These are phyloP conservation scores for Zymoseptoria passerinii DNA, from an alignment of 2,329 filamentous ascomycete genomes.

Conservation along the genomic window DNA sequence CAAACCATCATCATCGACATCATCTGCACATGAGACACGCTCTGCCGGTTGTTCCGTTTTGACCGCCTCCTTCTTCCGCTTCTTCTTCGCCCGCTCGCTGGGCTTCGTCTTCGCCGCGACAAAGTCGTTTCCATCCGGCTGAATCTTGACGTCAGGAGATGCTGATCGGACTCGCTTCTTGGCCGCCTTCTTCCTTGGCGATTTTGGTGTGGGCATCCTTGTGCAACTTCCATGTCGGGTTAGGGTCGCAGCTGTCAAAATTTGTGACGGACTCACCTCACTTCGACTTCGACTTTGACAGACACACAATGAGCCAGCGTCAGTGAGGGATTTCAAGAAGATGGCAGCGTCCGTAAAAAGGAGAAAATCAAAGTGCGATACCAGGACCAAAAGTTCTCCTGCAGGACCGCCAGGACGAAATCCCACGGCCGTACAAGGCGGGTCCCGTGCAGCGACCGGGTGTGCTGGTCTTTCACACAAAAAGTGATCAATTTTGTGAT, in stretches of 20 bases:
- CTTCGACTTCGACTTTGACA: background rate
- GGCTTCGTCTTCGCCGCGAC: background rate
- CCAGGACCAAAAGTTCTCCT: background rate
- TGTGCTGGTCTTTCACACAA: background rate
- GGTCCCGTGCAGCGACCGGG: background rate
- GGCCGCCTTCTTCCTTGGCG: background rate
- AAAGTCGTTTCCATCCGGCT: background rate
- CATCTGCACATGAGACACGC: no score
- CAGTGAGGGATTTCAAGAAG: background rate
- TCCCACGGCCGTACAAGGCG: background rate
- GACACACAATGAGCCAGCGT: background rate
- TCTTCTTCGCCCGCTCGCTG: background rate
- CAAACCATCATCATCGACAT: no score
- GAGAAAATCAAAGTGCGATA: background rate
- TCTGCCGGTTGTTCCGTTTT: background rate
- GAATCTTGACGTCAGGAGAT: background rate
- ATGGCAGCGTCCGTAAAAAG: background rate
- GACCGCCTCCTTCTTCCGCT: background rate
- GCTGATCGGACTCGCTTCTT: background rate
- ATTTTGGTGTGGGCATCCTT: background rate
- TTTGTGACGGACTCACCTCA: background rate
- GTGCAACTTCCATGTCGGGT: background rate
- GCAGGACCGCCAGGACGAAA: background rate
- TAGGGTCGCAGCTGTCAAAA: background rate
- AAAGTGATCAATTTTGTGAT: background rate